phyloP scores from a whole-genome alignment of 345 rosid genomes.

The Eucalyptus decipiens region DNA sequence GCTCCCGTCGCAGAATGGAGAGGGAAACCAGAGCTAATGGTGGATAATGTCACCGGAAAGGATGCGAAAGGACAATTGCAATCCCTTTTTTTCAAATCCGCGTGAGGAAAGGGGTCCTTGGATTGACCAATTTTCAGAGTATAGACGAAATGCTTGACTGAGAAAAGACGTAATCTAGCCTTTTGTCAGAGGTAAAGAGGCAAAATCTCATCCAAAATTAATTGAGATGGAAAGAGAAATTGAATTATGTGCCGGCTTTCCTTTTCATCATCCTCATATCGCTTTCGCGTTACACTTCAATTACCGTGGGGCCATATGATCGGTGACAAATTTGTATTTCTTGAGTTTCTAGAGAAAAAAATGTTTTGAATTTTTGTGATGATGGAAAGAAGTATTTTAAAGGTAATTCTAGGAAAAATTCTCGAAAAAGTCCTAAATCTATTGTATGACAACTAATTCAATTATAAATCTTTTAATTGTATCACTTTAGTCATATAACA shows the following conservation, averaged over 20 bases:
- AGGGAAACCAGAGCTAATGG: no score
- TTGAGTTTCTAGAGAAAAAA: neutral
- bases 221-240: neutral
- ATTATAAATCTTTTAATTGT: no score
- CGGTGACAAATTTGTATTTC: neutral
- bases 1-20: neutral
- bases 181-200: neutral
- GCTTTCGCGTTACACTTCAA: neutral
- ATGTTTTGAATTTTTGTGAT: neutral
- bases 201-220: neutral
- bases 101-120: neutral
- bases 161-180: neutral
- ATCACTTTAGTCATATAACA: no score
- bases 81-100: neutral
- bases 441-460: no score
- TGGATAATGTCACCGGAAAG: neutral
- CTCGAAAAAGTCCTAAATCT: fast-evolving
- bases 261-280: neutral
- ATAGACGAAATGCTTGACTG: neutral
- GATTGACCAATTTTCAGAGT: neutral
- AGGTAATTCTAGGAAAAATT: neutral
- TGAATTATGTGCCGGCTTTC: neutral
- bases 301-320: neutral
- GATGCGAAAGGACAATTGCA: neutral
- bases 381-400: neutral